Evolutionary conservation across 441 rosid genomes (phyloP).

Genomic region (Manihot esculenta): DNA sequence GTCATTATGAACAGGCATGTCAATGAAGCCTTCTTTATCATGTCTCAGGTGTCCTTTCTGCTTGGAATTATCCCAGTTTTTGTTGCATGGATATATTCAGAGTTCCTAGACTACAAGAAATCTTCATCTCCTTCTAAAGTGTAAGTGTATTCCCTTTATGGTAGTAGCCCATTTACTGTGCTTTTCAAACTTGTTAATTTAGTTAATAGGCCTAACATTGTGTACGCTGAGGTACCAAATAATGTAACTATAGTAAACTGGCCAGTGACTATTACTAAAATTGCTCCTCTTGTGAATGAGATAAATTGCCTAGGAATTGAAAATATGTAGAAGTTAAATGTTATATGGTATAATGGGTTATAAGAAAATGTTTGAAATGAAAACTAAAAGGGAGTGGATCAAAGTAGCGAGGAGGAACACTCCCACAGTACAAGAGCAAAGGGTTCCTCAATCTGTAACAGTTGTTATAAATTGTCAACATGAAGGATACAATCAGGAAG

Average conservation of each 20-base stretch:
- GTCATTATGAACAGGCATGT: slow-evolving; percentile 3
- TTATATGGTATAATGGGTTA: not conserved
- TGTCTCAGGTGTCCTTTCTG: slow-evolving; percentile 81
- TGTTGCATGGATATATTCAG: slow-evolving; percentile 89
- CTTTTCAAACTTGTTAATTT: not conserved
- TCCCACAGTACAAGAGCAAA: not conserved
- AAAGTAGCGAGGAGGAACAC: no score
- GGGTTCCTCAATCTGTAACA: not conserved
- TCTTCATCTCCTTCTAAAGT: slow-evolving; percentile 61
- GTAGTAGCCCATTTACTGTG: not conserved
- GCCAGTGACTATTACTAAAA: not conserved
- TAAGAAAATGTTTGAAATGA: not conserved
- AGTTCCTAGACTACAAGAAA: slow-evolving; percentile 71
- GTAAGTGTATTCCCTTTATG: slow-evolving; percentile 46
- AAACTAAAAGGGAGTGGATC: no score
- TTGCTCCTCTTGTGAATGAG: not conserved
- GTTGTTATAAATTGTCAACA: not conserved
- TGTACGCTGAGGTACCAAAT: not conserved
- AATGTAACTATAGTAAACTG: not conserved
- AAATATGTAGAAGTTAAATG: not conserved
- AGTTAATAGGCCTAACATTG: not conserved
- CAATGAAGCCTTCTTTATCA: slow-evolving; percentile 19
- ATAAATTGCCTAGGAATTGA: not conserved
- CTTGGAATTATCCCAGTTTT: slow-evolving; percentile 79
- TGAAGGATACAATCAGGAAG: not conserved